Percentiles rank a stretch among this genome's conserved stretches.
Evolutionary conservation across 345 rosid species (phyloP).

Genomic region (Camelina laxa): DNA sequence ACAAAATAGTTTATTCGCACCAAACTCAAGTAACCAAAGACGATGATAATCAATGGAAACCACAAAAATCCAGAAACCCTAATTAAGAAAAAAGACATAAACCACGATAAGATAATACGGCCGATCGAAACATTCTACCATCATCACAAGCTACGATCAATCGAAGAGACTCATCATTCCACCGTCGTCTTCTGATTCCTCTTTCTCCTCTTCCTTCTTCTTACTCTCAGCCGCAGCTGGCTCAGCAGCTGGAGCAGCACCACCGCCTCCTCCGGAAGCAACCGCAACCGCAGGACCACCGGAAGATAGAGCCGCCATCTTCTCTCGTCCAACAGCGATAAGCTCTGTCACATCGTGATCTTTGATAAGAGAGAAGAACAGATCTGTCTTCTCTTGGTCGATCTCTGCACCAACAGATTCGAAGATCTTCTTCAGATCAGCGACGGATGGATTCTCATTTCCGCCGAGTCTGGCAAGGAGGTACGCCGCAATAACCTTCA

Average conservation of each 20-base stretch:
- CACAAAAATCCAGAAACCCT: constrained; percentile 23
- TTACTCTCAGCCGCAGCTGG: constrained; percentile 53
- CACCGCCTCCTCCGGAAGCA: constrained; percentile 50
- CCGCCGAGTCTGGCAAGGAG: constrained; percentile 32
- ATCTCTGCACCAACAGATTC: constrained; percentile 65
- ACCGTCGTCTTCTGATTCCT: constrained; percentile 78
- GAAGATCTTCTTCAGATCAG: constrained; percentile 38
- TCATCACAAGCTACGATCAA: not conserved
- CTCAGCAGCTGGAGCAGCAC: constrained; percentile 50
- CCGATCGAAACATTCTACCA: constrained; percentile 3
- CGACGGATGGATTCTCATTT: constrained; percentile 29
- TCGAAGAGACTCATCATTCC: constrained; percentile 42
- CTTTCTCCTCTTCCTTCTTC: constrained; percentile 83
- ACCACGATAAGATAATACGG: not conserved
- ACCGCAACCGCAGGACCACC: constrained; percentile 61
- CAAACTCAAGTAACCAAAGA: constrained; percentile 10
- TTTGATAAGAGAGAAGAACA: constrained; percentile 58
- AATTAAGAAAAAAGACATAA: constrained; percentile 3
- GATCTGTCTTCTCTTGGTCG: constrained; percentile 58
- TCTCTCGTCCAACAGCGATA: constrained; percentile 70
- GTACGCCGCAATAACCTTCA: constrained; percentile 40
- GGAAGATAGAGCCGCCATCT: constrained; percentile 76
- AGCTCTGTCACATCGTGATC: constrained; percentile 68
- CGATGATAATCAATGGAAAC: constrained; percentile 3
- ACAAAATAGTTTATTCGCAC: constrained; percentile 15